phyloP scores from a whole-genome alignment of 345 rosid genomes.

The Corchorus olitorius region DNA sequence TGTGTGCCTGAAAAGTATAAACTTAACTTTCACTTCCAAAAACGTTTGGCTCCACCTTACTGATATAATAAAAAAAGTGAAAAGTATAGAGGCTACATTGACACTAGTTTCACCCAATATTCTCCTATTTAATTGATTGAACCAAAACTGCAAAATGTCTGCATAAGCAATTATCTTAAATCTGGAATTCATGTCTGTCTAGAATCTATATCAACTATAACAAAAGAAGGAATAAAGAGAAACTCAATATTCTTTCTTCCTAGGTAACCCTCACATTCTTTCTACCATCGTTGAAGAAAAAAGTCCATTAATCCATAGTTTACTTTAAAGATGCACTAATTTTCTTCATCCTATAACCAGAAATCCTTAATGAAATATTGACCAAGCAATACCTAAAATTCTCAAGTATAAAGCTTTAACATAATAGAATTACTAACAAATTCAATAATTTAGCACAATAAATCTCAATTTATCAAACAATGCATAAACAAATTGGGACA shows the following conservation, averaged over 20 bases:
- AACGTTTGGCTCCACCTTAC: neutral
- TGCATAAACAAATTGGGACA: neutral
- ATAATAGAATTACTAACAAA: neutral
- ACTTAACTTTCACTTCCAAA: neutral
- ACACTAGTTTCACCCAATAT: neutral
- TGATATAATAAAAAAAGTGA: neutral
- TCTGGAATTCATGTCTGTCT: neutral
- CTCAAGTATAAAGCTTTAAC: neutral
- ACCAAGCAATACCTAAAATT: neutral
- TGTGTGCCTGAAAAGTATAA: neutral
- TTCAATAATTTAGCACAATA: neutral
- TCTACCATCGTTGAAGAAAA: neutral
- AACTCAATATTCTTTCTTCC: neutral
- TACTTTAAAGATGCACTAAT: neutral
- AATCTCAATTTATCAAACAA: neutral
- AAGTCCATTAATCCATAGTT: neutral
- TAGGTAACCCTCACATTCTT: neutral
- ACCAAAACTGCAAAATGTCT: neutral
- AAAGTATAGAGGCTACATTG: neutral
- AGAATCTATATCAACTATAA: neutral
- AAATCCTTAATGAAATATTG: neutral
- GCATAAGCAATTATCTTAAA: neutral
- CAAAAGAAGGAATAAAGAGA: neutral
- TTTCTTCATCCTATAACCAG: neutral
- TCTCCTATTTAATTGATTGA: conserved; percentile 7